Evolutionary conservation across 2,329 filamentous ascomycete species (phyloP).

Genomic region (Colletotrichum camelliae): DNA sequence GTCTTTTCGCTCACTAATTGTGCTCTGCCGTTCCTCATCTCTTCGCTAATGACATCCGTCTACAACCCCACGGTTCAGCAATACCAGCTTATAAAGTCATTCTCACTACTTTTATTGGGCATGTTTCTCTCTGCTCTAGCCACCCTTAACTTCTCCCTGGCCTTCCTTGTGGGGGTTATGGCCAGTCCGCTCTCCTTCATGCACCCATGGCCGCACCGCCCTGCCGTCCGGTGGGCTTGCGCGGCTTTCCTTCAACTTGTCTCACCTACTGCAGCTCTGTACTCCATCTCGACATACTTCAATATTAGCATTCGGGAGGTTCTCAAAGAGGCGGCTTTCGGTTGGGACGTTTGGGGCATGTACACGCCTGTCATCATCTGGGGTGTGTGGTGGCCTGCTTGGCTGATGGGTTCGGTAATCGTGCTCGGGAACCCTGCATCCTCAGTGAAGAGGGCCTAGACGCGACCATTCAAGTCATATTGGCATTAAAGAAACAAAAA

Average conservation of each 20-base stretch:
- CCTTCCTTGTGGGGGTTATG: conserved; percentile 82
- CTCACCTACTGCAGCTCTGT: conserved; percentile 65
- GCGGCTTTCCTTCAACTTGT: conserved; percentile 62
- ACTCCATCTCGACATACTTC: conserved; percentile 48
- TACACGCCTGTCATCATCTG: conserved; percentile 91
- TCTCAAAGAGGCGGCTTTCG: conserved; percentile 77
- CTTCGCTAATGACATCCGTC: conserved; percentile 55
- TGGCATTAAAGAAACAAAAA: not conserved
- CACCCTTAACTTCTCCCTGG: conserved; percentile 93
- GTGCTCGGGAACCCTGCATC: conserved; percentile 46
- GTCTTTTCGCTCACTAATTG: conserved; percentile 61
- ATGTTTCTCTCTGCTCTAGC: conserved; percentile 92
- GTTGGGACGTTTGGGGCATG: conserved; percentile 88
- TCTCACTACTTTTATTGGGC: conserved; percentile 90
- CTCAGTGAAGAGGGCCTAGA: not conserved
- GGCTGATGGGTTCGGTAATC: conserved; percentile 70
- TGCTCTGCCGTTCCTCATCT: conserved; percentile 62
- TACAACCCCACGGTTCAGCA: conserved; percentile 69
- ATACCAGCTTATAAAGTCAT: conserved; percentile 81
- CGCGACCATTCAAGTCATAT: not conserved
- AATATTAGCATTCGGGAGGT: conserved; percentile 57
- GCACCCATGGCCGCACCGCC: conserved; percentile 47
- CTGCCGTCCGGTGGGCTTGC: conserved; percentile 46
- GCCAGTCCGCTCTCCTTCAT: conserved; percentile 82
- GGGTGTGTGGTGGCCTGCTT: conserved; percentile 95